Base-by-base conservation (phyloP, 345 rosid species). In the Pistacia vera region DNA sequence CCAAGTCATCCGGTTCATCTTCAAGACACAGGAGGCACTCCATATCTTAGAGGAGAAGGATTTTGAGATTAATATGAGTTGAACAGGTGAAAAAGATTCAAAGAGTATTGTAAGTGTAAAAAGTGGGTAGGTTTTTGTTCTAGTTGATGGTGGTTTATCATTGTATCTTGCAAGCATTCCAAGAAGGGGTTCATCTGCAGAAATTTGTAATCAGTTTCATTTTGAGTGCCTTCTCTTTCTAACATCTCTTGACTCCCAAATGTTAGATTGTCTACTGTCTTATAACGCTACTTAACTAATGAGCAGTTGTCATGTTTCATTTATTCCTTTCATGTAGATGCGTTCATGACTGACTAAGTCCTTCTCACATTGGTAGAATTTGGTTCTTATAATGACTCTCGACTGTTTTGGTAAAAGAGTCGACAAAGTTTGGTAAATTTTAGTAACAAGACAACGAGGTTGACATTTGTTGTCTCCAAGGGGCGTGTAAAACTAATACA, bases 21-120 rank as follows among this genome's bases (percentile, higher is more conserved):
- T 77, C 89, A 20, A 85, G 95, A 74, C 83, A 87, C 80, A 77
- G 95, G 83, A 92, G 97, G 81, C 88, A 93, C 66, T 92, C 98
- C 2, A 85, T 93, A 75, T 93, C 98, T 11, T 90, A 80, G 80
- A 66, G 46, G 49, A 70, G 72, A 25, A 64, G 60, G 22, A n/a
- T 66, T 35, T 75, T 44, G 44, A 14, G 17, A 14, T 54, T 72
- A 30, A 49, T 67, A n/a, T 51, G 66, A 58, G 67, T 9, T 49
- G 69, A 80, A 63, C 74, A 20, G 68, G 55, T 67, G 52, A 71
- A 35, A 28, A 71, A 36, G 11, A 44, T 25, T 67, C 28, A n/a
- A 66, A 30, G 65, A 68, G 49, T 55, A 68, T 49, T 22, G 25
- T 9, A 68, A 78, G 71, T 81, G 83, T 81, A 77, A 77, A 79